Conservation (phyloP, 2,329 filamentous ascomycete genomes). For the Amphichorda felina region DNA sequence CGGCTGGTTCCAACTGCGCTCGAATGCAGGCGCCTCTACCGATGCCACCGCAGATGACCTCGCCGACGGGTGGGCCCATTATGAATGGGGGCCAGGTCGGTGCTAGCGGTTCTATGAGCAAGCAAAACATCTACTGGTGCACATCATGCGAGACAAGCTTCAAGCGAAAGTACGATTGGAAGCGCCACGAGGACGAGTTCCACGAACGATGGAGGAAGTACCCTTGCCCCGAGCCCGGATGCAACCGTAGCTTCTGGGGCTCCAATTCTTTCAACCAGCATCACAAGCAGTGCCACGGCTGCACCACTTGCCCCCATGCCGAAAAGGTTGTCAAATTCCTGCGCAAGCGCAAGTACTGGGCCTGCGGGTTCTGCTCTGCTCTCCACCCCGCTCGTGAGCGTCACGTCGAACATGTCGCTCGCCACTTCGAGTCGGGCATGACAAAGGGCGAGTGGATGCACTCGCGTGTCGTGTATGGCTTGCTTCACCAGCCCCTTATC, state of each 20-base stretch:
- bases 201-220: constrained; percentile 59
- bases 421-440: constrained; percentile 53
- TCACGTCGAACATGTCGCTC: constrained; percentile 55
- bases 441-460: constrained; percentile 58
- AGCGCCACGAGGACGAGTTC: constrained; percentile 57
- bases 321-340: constrained; percentile 52
- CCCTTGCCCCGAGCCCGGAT: constrained; percentile 49
- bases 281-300: constrained; percentile 53
- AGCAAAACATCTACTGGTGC: constrained; percentile 42
- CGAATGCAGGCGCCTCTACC: constrained; percentile 24
- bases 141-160: constrained; percentile 52
- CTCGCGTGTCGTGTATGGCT: constrained; percentile 54
- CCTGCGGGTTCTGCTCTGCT: constrained; percentile 55
- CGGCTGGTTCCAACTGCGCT: constrained; percentile 11
- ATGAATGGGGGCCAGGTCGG: constrained; percentile 19
- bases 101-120: constrained; percentile 11
- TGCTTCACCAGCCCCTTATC: constrained; percentile 54
- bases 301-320: constrained; percentile 53
- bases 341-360: constrained; percentile 54
- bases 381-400: constrained; percentile 52
- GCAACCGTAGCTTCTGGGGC: constrained; percentile 57
- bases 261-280: constrained; percentile 59
- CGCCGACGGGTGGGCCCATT: constrained; percentile 13
- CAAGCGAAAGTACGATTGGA: constrained; percentile 59
- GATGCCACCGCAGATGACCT: constrained; percentile 17